Evolutionary conservation across 805 yeast species (phyloP), one percentile per base, ranked within the genome.

Genomic region (Wickerhamiella hasegawae): DNA sequence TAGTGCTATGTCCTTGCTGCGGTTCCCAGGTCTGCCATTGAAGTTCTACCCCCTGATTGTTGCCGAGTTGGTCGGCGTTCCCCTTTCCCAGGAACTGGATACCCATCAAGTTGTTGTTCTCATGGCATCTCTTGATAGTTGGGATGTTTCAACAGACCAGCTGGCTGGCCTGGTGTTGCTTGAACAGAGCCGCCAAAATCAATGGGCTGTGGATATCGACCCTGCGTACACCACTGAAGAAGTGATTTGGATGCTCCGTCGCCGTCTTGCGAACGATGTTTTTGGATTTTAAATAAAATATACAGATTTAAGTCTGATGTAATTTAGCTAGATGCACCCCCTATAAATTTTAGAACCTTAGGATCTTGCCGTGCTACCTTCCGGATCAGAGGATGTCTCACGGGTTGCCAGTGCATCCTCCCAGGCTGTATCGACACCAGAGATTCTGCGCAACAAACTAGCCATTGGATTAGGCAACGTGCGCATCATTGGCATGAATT

Each of bases 401-500:
- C n/a, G n/a, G n/a, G n/a, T n/a, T n/a, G n/a, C n/a, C n/a, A n/a
- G n/a, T n/a, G n/a, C n/a, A n/a, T n/a, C n/a, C n/a, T n/a, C n/a
- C n/a, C n/a, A n/a, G n/a, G n/a, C n/a, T n/a, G n/a, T n/a, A n/a
- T n/a, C n/a, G n/a, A n/a, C n/a, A n/a, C n/a, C n/a, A n/a, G n/a
- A n/a, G n/a, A n/a, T n/a, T n/a, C n/a, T n/a, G n/a, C n/a, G n/a
- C n/a, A n/a, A n/a, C n/a, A n/a, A n/a, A n/a, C n/a, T n/a, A n/a
- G n/a, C n/a, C n/a, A n/a, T n/a, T n/a, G n/a, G n/a, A n/a, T n/a
- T 71, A 0, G 94, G 93, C 12, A 73, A 53, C 0, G 18, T 23
- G 73, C 71, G 64, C 44, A 84, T 58, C 1, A 79, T 39, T 0
- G 94, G 94, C 24, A 85, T 46, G 31, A 80, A 57, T 43, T 75